Evolutionary conservation across 805 yeast genomes (phyloP), one percentile per base, ranked within the genome.

Genomic region (Zygosaccharomyces siamensis): DNA sequence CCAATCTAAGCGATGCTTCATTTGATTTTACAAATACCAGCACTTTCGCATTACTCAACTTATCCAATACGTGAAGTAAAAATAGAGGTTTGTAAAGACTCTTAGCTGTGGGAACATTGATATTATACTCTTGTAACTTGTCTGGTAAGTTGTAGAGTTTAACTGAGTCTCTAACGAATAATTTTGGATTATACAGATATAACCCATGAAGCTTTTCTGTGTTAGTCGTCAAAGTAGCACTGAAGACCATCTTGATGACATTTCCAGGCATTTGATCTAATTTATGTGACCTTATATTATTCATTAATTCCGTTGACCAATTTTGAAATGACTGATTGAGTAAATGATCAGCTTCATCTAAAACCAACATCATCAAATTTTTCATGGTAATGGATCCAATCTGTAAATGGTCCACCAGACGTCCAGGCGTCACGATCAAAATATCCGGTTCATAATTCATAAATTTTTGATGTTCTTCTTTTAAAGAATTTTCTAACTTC

Each of bases 211-310:
- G 71, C 61, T 86, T 88, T 26, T 93, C 96, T 0, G 97, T 87
- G 64, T 90, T 95, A 2, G 97, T 84, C 3, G 97, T 89, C 46
- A 93, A 75, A 0, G 99, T 93, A 6, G 99, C 99, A 43, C 95
- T 84, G 61, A 93, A 89, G 3, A 93, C 76, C 64, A 92, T 74
- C 57, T 90, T 78, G 70, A 71, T 84, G 62, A 68, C 81, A 66
- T 61, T 61, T 33, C 64, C 68, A 11, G 68, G 60, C 57, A 55
- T 30, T 50, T 54, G 48, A 52, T 65, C 56, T 5, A 37, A 11
- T 47, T 75, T 68, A 44, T 69, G 72, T 4, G 60, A 48, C 16
- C 66, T 72, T 18, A 74, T 58, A 41, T 65, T 67, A 21, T 65
- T 58, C 51, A 81, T 72, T 28, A 83, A 73, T 40, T 72, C 74